Percentiles rank a stretch among this genome's conserved stretches.
Conservation (phyloP, 305 asterid genomes). For the Fraxinus albicans region DNA sequence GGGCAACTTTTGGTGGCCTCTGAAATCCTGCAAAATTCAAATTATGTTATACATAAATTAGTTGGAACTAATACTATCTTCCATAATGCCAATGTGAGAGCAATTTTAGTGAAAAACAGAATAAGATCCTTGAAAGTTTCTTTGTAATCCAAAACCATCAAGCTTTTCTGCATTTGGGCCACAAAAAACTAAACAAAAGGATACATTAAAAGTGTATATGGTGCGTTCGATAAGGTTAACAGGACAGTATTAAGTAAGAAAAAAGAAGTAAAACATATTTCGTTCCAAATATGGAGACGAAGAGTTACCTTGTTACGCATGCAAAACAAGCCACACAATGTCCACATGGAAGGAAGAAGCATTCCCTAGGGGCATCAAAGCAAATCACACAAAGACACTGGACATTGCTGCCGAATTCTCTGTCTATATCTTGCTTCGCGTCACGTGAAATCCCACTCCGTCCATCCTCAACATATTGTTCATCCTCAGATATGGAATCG, state of each 20-base stretch:
- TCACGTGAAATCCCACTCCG: slow-evolving; percentile 28
- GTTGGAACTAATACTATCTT: background rate
- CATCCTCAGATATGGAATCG: slow-evolving; percentile 49
- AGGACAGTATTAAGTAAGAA: background rate
- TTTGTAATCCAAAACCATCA: background rate
- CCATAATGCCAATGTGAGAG: background rate
- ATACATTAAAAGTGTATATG: background rate
- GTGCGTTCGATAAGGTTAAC: background rate
- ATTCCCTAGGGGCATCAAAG: slow-evolving; percentile 76
- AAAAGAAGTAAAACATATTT: background rate
- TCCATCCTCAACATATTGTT: slow-evolving; percentile 36
- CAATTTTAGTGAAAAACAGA: background rate
- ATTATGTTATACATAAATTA: slow-evolving; percentile 2
- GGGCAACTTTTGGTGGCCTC: slow-evolving; percentile 73
- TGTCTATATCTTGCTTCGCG: slow-evolving; percentile 38
- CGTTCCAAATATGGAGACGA: slow-evolving; percentile 2
- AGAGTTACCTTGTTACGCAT: slow-evolving; percentile 61
- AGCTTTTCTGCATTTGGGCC: background rate
- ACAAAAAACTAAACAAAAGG: background rate
- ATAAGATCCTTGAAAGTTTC: background rate
- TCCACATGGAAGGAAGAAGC: slow-evolving; percentile 87
- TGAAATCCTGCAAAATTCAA: slow-evolving; percentile 53
- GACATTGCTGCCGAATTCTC: slow-evolving; percentile 31
- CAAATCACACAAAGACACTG: slow-evolving; percentile 68
- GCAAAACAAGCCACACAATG: slow-evolving; percentile 78